These are phyloP conservation scores for Edaphochlamys debaryana DNA, from an alignment of 139 green algal genomes.

Conservation along the genomic window DNA sequence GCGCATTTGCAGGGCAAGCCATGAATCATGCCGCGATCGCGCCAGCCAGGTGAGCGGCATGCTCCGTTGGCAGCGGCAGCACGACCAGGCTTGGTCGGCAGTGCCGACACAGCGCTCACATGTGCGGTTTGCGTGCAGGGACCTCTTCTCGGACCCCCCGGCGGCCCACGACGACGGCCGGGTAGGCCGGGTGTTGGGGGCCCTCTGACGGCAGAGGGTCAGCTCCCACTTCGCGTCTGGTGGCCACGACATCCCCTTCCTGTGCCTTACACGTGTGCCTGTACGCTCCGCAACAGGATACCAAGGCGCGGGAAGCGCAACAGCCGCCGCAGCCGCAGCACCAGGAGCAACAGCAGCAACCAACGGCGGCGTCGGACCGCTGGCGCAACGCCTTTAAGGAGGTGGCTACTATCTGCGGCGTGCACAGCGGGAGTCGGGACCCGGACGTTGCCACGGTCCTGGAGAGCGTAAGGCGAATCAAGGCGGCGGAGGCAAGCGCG, in stretches of 20 bases:
- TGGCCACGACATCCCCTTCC: too few species aligned
- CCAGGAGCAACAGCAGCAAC: neutral
- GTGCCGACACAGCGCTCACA: too few species aligned
- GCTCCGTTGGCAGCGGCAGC: too few species aligned
- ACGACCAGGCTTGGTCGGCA: too few species aligned
- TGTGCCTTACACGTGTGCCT: too few species aligned
- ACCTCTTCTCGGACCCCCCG: conserved; percentile 23
- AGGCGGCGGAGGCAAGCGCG: conserved; percentile 30
- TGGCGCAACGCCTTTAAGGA: conserved; percentile 58
- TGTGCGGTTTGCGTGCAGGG: too few species aligned
- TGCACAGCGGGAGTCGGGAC: conserved; percentile 25
- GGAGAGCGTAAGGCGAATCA: conserved; percentile 48
- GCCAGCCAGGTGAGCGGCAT: too few species aligned
- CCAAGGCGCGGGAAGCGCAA: neutral
- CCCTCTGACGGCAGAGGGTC: too few species aligned
- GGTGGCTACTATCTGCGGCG: conserved; percentile 36
- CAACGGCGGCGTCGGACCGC: conserved; percentile 24
- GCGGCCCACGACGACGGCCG: neutral
- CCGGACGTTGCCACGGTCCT: conserved; percentile 47
- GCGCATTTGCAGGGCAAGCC: too few species aligned
- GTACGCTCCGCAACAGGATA: conserved; percentile 2
- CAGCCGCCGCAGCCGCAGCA: neutral
- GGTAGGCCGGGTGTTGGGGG: neutral
- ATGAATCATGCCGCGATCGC: too few species aligned
- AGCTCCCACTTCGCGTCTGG: too few species aligned